Evolutionary conservation across 2,329 filamentous ascomycete genomes (phyloP), one percentile per base, ranked within the genome.

Genomic region (Bertia moriformis): DNA sequence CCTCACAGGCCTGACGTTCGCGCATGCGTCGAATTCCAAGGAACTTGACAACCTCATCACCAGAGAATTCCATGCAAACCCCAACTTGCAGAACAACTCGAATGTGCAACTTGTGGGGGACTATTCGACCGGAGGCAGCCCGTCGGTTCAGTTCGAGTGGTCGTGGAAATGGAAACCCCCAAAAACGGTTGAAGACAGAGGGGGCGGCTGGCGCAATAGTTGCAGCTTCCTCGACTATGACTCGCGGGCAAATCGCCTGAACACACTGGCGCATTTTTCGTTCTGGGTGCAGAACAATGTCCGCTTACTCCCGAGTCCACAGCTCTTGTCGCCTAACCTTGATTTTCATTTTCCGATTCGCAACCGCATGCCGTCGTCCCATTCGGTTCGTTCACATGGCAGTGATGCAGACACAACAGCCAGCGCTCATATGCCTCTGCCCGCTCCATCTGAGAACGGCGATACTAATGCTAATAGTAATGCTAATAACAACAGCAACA

Each of bases 191-290:
- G 88, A 95, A 53, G 88, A 95, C 54, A 76, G 75, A 50, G 84
- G 83, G 19, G 86, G 87, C 41, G 91, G 91, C 35, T 98, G 91
- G 89, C 83, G 86, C 53, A 96, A 93, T 54, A 83, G 81, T 49
- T 96, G 91, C 67, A 95, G 86, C 56, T 95, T 98, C 60, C 82
- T 96, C 49, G 91, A 98, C 59, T 98, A 98, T 54, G 88, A 98
- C 59, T 83, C 91, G 53, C 77, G 89, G 48, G 86, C 87, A 22
- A 91, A 98, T 60, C 76, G 82, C 45, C 63, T 98, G 43, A 78
- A 93, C 49, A 89, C 87, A 3, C 70, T 98, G 40, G 88, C 85
- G 13, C 88, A 78, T 54, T 96, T 98, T 61, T 87, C 85, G 4
- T 96, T 94, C 56, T 98, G 86, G 81, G 87, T 96, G 42, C 73